Conservation (phyloP, 305 asterid species). For the Salvia sclarea region DNA sequence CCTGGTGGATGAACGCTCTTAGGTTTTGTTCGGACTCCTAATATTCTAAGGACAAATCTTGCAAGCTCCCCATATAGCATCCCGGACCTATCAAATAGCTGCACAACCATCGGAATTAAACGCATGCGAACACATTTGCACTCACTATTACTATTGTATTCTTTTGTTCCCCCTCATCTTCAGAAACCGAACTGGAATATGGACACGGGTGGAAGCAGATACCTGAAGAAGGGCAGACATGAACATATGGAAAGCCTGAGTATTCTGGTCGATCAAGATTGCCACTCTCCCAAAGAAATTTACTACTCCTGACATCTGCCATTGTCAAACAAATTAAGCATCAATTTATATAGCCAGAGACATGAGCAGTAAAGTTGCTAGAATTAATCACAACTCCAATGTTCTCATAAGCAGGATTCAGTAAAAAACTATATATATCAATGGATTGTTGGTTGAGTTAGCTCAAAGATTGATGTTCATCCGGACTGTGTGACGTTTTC, state of each 20-base stretch:
- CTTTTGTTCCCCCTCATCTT: not conserved
- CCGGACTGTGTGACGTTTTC: not conserved
- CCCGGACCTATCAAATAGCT: constrained; percentile 95
- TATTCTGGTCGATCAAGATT: constrained; percentile 91
- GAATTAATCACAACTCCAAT: not conserved
- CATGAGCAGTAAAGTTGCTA: not conserved
- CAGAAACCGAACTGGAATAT: not conserved
- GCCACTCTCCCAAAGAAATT: constrained; percentile 87
- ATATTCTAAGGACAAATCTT: constrained; percentile 81
- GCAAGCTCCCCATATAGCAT: constrained; percentile 95
- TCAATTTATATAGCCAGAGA: not conserved
- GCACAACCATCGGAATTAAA: constrained; percentile 30
- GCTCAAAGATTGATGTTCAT: constrained; percentile 1
- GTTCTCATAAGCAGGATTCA: not conserved
- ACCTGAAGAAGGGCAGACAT: constrained; percentile 98
- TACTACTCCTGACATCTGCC: constrained; percentile 94
- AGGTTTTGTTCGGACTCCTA: constrained; percentile 73
- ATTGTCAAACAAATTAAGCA: constrained; percentile 23
- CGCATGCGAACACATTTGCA: not conserved
- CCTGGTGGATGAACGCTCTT: constrained; percentile 65
- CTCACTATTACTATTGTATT: not conserved
- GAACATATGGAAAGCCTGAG: constrained; percentile 98
- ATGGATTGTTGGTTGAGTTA: not conserved
- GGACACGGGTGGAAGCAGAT: constrained; percentile 22
- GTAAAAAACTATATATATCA: not conserved